These are phyloP conservation scores for Mycosarcoma maydis DNA, from an alignment of 1,284 basidiomycete species.

Conservation along the genomic window DNA sequence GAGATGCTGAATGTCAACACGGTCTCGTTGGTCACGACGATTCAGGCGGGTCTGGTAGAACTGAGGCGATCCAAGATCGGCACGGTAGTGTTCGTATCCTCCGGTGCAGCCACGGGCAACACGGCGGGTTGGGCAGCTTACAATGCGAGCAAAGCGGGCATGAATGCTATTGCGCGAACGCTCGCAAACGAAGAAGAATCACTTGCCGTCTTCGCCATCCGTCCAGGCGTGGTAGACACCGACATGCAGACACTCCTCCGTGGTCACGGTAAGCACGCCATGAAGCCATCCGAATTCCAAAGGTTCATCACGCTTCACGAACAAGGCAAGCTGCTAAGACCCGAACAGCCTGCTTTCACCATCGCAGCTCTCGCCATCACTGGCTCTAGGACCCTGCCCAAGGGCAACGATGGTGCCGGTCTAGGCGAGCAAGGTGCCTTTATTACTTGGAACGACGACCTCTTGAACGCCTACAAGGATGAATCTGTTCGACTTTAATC, in stretches of 20 bases:
- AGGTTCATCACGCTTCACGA: constrained; percentile 74
- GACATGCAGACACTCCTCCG: constrained; percentile 48
- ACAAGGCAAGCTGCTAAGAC: constrained; percentile 73
- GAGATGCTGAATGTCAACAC: constrained; percentile 81
- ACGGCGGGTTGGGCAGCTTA: constrained; percentile 80
- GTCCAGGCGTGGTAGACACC: constrained; percentile 83
- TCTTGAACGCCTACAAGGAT: constrained; percentile 17
- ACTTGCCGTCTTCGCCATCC: constrained; percentile 78
- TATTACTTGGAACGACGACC: constrained; percentile 71
- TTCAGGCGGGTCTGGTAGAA: constrained; percentile 75
- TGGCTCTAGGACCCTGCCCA: constrained; percentile 70
- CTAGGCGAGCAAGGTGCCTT: constrained; percentile 73
- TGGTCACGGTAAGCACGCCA: background rate
- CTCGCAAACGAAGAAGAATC: constrained; percentile 81
- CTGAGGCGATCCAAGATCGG: constrained; percentile 72
- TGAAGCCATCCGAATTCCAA: constrained; percentile 69
- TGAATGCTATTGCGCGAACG: constrained; percentile 83
- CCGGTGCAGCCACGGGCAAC: constrained; percentile 79
- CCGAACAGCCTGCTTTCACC: constrained; percentile 74
- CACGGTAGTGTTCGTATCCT: constrained; percentile 80
- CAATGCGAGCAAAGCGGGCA: constrained; percentile 75
- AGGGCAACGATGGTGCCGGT: constrained; percentile 33
- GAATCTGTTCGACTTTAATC: constrained; percentile 2
- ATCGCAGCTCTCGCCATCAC: constrained; percentile 71
- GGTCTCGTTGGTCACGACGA: constrained; percentile 78